Percentiles rank a stretch among this genome's conserved stretches.
Evolutionary conservation across 2,329 filamentous ascomycete genomes (phyloP).

Genomic region (Botryotinia calthae): DNA sequence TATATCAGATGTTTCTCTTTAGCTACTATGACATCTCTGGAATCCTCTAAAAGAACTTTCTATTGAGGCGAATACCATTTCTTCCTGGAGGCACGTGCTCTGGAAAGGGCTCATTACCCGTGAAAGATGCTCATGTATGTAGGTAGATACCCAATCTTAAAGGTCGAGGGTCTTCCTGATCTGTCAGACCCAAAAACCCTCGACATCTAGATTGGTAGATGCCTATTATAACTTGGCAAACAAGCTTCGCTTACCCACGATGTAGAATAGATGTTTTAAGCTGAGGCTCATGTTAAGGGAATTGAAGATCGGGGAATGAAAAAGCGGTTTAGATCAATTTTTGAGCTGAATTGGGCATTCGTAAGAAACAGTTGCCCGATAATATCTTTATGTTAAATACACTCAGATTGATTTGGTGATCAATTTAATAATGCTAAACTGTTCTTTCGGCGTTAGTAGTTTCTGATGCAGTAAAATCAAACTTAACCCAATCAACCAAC

Average conservation of each 20-base stretch:
- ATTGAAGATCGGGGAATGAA: neutral
- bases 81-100: neutral
- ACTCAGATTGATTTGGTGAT: too few relatives aligned
- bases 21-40: neutral
- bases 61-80: neutral
- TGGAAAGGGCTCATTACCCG: neutral
- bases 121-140: neutral
- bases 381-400: neutral
- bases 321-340: neutral
- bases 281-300: neutral
- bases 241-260: neutral
- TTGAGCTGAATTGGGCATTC: too few relatives aligned
- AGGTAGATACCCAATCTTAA: neutral
- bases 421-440: neutral
- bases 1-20: neutral
- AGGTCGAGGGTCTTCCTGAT: too few relatives aligned
- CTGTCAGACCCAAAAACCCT: too few relatives aligned
- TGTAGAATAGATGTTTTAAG: neutral
- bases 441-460: neutral
- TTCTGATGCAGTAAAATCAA: neutral
- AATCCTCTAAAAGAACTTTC: neutral
- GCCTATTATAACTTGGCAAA: neutral
- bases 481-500: neutral
- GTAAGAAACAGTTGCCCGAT: too few relatives aligned
- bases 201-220: neutral